These are phyloP conservation scores for Anthoceros angustus DNA, from an alignment of 225 moss, liverwort and hornwort genomes.

Conservation along the genomic window DNA sequence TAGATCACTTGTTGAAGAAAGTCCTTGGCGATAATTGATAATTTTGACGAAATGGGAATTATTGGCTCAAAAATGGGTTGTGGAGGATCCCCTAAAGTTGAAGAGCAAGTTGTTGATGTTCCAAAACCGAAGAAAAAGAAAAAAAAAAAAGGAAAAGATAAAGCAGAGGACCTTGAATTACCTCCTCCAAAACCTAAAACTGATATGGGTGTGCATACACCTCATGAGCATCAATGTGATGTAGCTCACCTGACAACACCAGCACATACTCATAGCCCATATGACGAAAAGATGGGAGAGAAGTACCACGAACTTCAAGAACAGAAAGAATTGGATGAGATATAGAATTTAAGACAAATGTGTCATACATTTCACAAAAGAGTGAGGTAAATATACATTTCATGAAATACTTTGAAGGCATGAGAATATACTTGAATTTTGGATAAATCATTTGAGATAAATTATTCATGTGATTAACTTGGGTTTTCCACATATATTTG, in stretches of 20 bases:
- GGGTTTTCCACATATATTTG: no score
- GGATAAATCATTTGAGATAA: no score
- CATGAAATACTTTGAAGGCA: not conserved
- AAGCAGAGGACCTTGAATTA: not conserved
- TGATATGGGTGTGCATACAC: not conserved
- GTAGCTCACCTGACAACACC: not conserved
- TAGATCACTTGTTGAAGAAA: no score
- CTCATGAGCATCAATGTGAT: not conserved
- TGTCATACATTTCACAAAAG: no score
- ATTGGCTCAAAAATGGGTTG: no score
- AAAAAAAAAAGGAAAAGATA: not conserved
- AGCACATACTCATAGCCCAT: not conserved
- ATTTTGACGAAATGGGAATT: no score
- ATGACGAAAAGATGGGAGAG: not conserved
- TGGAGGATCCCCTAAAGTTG: no score
- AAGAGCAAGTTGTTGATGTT: no score
- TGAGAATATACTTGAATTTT: no score
- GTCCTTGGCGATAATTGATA: no score
- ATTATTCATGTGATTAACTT: no score
- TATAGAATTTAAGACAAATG: not conserved
- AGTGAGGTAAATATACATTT: not conserved
- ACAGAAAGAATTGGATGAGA: not conserved
- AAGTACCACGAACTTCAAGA: not conserved
- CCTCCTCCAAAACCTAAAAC: not conserved
- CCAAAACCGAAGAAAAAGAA: not conserved